These are phyloP conservation scores for Dictyostelium firmibasis DNA, from an alignment of 78 protist species.

Conservation along the genomic window DNA sequence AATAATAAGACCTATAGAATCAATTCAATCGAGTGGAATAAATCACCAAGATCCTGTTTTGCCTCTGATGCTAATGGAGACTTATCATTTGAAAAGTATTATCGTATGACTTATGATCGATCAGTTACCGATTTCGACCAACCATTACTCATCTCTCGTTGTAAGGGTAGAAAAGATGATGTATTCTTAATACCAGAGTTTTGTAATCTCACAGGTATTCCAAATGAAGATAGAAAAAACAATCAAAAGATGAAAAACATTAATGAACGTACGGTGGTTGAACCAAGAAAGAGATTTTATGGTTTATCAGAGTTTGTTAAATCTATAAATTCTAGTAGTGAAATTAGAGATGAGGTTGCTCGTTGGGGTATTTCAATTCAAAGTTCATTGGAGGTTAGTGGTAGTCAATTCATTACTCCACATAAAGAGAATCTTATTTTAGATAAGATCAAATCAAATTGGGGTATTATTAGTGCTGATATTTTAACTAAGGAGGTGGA, in stretches of 20 bases:
- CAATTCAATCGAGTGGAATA: constrained; percentile 5
- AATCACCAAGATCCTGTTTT: background rate
- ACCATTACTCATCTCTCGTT: constrained; percentile 18
- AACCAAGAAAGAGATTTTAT: background rate
- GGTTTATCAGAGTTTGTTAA: background rate
- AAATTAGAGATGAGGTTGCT: background rate
- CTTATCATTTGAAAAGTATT: background rate
- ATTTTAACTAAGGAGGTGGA: background rate
- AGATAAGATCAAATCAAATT: background rate
- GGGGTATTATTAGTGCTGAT: background rate
- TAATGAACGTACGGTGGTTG: background rate
- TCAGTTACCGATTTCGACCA: background rate
- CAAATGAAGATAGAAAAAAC: background rate
- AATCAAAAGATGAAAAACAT: background rate
- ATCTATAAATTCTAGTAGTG: background rate
- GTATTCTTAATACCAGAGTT: constrained; percentile 37
- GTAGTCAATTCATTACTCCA: background rate
- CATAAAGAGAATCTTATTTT: background rate
- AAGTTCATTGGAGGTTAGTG: background rate
- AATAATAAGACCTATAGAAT: constrained; percentile 65
- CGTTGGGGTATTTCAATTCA: constrained; percentile 17
- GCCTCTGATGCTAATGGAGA: background rate
- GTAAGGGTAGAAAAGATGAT: background rate
- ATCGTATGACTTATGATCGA: background rate
- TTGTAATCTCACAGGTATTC: constrained; percentile 12